Evolutionary conservation across 805 yeast species (phyloP).

Genomic region (Diddensiella santjacobensis): DNA sequence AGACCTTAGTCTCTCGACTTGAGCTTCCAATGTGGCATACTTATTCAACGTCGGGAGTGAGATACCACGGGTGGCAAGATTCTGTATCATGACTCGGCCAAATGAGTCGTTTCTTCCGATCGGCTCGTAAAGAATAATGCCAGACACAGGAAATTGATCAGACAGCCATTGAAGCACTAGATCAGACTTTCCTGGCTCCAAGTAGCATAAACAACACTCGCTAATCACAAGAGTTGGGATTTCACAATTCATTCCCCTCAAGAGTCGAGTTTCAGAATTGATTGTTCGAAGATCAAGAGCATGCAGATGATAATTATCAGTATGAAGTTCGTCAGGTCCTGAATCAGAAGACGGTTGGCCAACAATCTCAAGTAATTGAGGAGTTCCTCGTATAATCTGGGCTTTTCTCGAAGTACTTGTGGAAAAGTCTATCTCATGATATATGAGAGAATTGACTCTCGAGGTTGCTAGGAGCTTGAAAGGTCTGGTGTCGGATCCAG

Average conservation of each 20-base stretch:
- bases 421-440: slow-evolving; percentile 64
- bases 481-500: slow-evolving; percentile 74
- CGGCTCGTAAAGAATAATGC: slow-evolving; percentile 61
- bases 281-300: slow-evolving; percentile 52
- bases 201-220: slow-evolving; percentile 75
- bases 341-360: not conserved
- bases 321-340: slow-evolving; percentile 19
- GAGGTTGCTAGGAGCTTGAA: slow-evolving; percentile 43
- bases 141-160: slow-evolving; percentile 25
- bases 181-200: slow-evolving; percentile 48
- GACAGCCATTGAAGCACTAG: slow-evolving; percentile 44
- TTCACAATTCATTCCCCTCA: slow-evolving; percentile 31
- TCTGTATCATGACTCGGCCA: slow-evolving; percentile 64
- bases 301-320: slow-evolving; percentile 45
- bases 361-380: slow-evolving; percentile 24
- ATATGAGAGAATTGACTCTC: slow-evolving; percentile 33
- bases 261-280: slow-evolving; percentile 16
- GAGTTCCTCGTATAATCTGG: slow-evolving; percentile 40
- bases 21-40: slow-evolving; percentile 46
- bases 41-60: slow-evolving; percentile 53
- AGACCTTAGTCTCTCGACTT: slow-evolving; percentile 36
- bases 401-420: slow-evolving; percentile 51
- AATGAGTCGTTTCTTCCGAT: slow-evolving; percentile 57
- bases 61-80: slow-evolving; percentile 58
- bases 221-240: slow-evolving; percentile 61